Evolutionary conservation across 2,329 filamentous ascomycete genomes (phyloP), one percentile per base, ranked within the genome.

Genomic region (Cordyceps pruinosa): DNA sequence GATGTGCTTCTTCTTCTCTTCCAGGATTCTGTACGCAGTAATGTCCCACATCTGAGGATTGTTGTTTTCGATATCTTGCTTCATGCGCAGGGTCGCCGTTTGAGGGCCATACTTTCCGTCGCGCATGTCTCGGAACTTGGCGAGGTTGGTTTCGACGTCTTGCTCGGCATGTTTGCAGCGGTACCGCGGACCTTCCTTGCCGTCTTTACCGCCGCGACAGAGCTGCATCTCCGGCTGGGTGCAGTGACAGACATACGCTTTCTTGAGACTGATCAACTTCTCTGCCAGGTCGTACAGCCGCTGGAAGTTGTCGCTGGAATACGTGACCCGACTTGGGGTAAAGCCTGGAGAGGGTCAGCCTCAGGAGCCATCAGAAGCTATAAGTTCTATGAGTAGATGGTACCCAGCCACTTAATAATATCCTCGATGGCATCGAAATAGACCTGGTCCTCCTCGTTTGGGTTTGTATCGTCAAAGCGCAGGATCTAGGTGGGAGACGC

Each of bases 31-130:
- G 72, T 96, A 97, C 17, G 93, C 93, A 2, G 89, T 88, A 53
- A 96, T 74, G 76, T 97, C 93, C 93, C 92, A 97, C 89, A 96
- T 92, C 72, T 96, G 90, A 7, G 92, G 91, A 70, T 97, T 97
- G 35, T 87, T 86, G 65, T 87, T 86, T 52, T 83, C 82, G 61
- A 90, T 89, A 62, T 90, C 83, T 78, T 96, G 90, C 77, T 96
- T 96, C 92, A 97, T 96, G 60, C 93, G 86, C 54, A 2, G 90
- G 92, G 69, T 90, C 86, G 65, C 85, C 6, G 26, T 30, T 28
- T 46, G 84, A 1, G 90, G 86, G 69, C 88, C 86, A 73, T 97
- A 97, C 72, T 93, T 89, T 21, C 93, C 93, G 68, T 95, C 90
- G 51, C 85, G 81, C 93, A 97, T 97, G 46, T 84, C 89, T 60